A percentile compares a stretch with the other conserved stretches of the same genome.
phyloP scores from a whole-genome alignment of 2,329 filamentous ascomycete genomes.

The Fusarium algeriense region DNA sequence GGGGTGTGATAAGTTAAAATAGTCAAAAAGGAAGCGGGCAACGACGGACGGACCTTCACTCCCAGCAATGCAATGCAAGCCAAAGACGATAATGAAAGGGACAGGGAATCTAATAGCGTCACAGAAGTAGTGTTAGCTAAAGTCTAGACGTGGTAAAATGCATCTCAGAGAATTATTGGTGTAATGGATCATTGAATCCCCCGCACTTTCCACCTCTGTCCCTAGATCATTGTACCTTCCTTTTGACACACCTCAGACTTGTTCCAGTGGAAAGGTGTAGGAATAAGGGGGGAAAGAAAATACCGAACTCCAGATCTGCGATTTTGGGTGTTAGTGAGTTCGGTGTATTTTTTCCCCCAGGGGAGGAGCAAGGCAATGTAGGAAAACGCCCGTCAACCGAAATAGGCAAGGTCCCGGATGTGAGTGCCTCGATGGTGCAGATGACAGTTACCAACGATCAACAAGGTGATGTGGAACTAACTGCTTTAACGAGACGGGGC shows the following conservation, averaged over 20 bases:
- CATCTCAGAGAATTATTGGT: conserved; percentile 8
- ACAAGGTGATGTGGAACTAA: conserved; percentile 34
- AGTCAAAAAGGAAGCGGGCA: conserved; percentile 17
- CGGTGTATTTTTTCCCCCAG: too few species aligned
- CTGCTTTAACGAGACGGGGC: conserved; percentile 26
- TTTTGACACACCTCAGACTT: conserved; percentile 37
- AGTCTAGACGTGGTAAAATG: conserved; percentile 8
- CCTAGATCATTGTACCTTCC: conserved; percentile 40
- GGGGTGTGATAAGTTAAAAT: conserved; percentile 39
- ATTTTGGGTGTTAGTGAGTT: too few species aligned
- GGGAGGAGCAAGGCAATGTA: conserved; percentile 19
- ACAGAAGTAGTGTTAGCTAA: conserved; percentile 19
- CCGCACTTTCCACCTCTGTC: conserved; percentile 39
- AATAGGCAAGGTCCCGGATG: conserved; percentile 42
- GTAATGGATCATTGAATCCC: conserved; percentile 22
- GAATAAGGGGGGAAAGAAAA: not conserved
- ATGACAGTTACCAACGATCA: conserved; percentile 39
- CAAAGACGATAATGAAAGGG: conserved; percentile 30
- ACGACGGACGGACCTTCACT: conserved; percentile 19
- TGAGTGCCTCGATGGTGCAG: conserved; percentile 33
- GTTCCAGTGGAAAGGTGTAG: conserved; percentile 32
- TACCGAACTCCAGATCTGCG: too few species aligned
- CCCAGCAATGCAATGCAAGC: conserved; percentile 32
- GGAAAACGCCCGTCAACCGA: conserved; percentile 31
- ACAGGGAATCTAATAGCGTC: conserved; percentile 16